Evolutionary conservation across 192 early-diverging fungal genomes (phyloP).

Genomic region (Coemansia sp.): DNA sequence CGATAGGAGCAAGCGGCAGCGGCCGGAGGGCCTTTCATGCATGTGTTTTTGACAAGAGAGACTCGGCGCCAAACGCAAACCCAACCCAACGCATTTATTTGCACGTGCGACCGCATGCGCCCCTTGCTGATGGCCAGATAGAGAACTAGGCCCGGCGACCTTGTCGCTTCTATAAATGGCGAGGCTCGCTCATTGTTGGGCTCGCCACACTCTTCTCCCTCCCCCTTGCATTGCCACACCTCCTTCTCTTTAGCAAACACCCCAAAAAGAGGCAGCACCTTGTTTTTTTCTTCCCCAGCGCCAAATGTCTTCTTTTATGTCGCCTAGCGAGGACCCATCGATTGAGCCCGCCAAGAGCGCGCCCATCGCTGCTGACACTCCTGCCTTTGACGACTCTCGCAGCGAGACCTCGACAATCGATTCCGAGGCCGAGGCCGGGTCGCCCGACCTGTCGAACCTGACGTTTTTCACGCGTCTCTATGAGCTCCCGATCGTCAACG

Average conservation of each 20-base stretch:
- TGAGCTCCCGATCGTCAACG: conserved; percentile 60
- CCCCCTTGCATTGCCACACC: conserved; percentile 18
- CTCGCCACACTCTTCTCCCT: conserved; percentile 3
- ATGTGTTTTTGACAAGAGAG: not conserved
- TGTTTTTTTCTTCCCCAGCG: not conserved
- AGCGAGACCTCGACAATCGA: conserved; percentile 62
- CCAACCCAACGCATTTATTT: not conserved
- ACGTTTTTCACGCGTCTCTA: conserved; percentile 58
- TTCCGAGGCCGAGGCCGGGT: conserved; percentile 38
- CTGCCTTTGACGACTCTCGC: conserved; percentile 53
- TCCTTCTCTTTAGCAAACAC: conserved; percentile 13
- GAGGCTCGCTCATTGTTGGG: not conserved
- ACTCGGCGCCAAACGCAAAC: not conserved
- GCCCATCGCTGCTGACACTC: conserved; percentile 18
- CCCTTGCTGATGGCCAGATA: not conserved
- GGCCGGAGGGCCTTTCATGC: not conserved
- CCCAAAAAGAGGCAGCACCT: not conserved
- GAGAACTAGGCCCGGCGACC: not conserved
- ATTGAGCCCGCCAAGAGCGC: conserved; percentile 32
- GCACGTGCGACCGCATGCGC: conserved; percentile 1
- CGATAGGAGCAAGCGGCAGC: not conserved
- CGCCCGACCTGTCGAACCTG: conserved; percentile 28
- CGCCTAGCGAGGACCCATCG: conserved; percentile 11
- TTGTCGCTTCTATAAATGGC: not conserved
- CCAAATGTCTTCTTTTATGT: conserved; percentile 22